A percentile compares a stretch with the other conserved stretches of the same genome.
Evolutionary conservation across 768 basidiomycete species (phyloP).

Genomic region (Panaeolus papilionaceus): DNA sequence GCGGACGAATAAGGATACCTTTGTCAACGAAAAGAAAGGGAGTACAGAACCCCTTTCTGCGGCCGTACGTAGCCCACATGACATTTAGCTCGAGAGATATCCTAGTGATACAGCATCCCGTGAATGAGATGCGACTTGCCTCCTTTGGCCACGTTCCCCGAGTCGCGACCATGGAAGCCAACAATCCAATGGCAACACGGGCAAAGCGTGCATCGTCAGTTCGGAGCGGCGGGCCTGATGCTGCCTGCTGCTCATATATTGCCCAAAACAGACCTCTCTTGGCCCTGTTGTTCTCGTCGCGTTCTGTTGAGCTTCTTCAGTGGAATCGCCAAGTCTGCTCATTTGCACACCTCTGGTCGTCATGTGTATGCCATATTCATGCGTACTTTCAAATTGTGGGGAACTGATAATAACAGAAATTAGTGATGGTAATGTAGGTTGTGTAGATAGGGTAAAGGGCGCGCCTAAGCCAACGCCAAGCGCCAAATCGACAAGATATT

Average conservation of each 20-base stretch:
- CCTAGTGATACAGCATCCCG: neutral
- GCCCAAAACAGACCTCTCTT: neutral
- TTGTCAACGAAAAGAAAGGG: neutral
- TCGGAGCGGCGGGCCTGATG: constrained; percentile 5
- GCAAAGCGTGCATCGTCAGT: constrained; percentile 2
- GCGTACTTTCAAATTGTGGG: no score
- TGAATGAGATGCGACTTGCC: constrained; percentile 3
- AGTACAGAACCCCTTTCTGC: neutral
- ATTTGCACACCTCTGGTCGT: neutral
- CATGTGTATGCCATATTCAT: neutral
- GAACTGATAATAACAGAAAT: no score
- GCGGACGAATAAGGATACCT: neutral
- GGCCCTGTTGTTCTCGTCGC: neutral
- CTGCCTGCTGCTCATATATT: neutral
- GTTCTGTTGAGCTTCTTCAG: no score
- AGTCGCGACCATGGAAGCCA: constrained; percentile 12
- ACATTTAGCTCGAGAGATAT: neutral
- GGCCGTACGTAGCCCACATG: neutral
- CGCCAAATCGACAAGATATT: neutral
- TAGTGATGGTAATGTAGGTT: no score
- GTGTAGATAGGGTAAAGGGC: neutral
- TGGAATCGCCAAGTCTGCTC: no score
- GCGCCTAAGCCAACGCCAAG: constrained; percentile 7
- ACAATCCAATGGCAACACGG: constrained; percentile 4
- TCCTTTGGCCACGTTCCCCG: constrained; percentile 7